Base-by-base conservation (phyloP, 2,329 filamentous ascomycete genomes). In the Claviceps sp. region DNA sequence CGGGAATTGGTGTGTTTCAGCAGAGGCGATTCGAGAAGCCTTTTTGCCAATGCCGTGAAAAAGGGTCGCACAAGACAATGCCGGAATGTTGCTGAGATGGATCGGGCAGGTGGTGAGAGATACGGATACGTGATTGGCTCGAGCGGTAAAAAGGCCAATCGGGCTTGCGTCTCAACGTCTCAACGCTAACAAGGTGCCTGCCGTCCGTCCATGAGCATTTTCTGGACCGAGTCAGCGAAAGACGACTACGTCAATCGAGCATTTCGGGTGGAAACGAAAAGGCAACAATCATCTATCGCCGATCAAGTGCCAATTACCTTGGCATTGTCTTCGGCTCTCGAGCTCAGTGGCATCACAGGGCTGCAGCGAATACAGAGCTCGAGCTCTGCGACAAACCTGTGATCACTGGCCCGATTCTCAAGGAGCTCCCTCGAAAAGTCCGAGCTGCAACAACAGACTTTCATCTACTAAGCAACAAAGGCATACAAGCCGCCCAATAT, bases 401-500 rank as follows among this genome's bases (percentile, higher is more conserved):
- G 30, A 8, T 11, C 30, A 34, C 30, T 34, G 30, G 30, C 9
- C 30, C 30, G 9, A 11, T 34, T 34, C 30, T 11, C 30, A 11
- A 34, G 30, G 30, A 34, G 30, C 9, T 61, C 61, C 61, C 4
- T 62, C 62, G 61, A 65, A 54, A 65, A 54, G 55, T 37, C 37
- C 48, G 26, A 46, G 52, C 47, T 38, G 9, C 9, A 47, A 37
- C 8, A 38, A 47, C 26, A 37, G 18, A 20, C 9, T 20, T 22
- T 18, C 26, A 24, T 50, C 44, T 40, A 37, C 44, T 40, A 37
- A 53, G 47, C 45, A 50, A 44, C 45, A 30, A 38, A 45, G 7
- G 20, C 20, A 44, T 13, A 22, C 13, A 20, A 38, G 11, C 9
- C 38, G 37, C 24, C 47, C 22, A 69, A 54, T 59, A 88, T 88